Evolutionary conservation across 2,329 filamentous ascomycete genomes (phyloP).

Genomic region (Penicillium sp.): DNA sequence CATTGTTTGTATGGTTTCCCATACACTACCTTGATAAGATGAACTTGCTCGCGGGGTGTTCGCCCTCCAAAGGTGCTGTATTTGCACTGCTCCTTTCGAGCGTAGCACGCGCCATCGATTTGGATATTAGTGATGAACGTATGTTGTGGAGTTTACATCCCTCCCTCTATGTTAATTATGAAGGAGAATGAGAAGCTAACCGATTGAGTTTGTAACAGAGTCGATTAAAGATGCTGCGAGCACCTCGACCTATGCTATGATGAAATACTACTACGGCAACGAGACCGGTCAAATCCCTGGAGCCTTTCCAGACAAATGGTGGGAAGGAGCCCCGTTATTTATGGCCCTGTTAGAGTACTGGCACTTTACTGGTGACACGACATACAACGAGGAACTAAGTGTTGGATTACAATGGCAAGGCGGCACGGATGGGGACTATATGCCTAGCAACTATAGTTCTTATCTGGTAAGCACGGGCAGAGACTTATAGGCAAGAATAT

Average conservation of each 20-base stretch:
- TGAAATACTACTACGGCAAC: constrained; percentile 13
- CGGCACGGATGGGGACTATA: constrained; percentile 7
- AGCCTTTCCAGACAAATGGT: constrained; percentile 15
- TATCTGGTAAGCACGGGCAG: constrained; percentile 7
- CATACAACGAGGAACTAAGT: constrained; percentile 12
- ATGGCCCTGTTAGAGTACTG: constrained; percentile 13
- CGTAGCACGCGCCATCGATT: constrained; percentile 19
- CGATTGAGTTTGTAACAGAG: background rate
- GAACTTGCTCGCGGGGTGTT: constrained; percentile 2
- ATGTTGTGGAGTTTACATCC: background rate
- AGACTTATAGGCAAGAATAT: background rate
- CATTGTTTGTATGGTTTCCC: background rate
- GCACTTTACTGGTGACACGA: constrained; percentile 12
- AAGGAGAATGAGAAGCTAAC: background rate
- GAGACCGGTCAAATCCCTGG: constrained; percentile 14
- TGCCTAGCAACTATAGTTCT: constrained; percentile 13
- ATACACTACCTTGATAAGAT: constrained; percentile 1
- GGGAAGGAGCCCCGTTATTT: constrained; percentile 13
- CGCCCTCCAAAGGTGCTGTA: background rate
- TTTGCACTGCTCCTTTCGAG: constrained; percentile 2
- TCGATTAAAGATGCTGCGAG: constrained; percentile 13
- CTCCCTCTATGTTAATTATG: background rate
- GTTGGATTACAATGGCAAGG: constrained; percentile 15
- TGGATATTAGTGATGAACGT: constrained; percentile 30
- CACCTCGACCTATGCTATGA: constrained; percentile 8